phyloP scores from a whole-genome alignment of 1,284 basidiomycete species.

The Marasmius tenuissimus region DNA sequence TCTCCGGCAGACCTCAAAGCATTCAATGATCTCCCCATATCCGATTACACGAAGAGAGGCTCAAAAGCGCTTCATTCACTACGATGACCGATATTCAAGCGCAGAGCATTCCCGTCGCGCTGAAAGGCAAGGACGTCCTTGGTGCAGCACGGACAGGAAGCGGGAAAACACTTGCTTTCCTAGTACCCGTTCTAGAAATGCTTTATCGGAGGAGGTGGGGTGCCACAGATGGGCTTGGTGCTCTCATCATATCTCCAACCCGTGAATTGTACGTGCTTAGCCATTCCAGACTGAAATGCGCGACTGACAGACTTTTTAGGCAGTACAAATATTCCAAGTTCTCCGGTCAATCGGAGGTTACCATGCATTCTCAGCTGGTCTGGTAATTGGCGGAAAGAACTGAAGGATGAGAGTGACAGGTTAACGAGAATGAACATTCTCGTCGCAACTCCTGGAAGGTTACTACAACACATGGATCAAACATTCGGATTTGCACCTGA shows the following conservation, averaged over 20 bases:
- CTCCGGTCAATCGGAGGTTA: constrained; percentile 88
- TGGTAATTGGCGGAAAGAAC: constrained; percentile 97
- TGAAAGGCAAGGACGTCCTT: constrained; percentile 95
- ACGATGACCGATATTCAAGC: constrained; percentile 93
- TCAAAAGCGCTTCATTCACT: constrained; percentile 84
- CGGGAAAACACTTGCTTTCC: constrained; percentile 96
- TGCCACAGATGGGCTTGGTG: constrained; percentile 92
- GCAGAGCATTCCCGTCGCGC: constrained; percentile 86
- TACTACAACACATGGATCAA: constrained; percentile 98
- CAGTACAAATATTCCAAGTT: constrained; percentile 97
- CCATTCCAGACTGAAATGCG: constrained; percentile 5
- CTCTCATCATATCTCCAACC: constrained; percentile 93
- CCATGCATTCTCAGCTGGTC: constrained; percentile 91
- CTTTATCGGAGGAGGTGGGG: constrained; percentile 94
- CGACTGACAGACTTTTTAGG: constrained; percentile 41
- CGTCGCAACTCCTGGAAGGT: constrained; percentile 92
- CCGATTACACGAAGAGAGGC: constrained; percentile 69
- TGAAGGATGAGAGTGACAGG: constrained; percentile 91
- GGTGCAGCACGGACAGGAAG: constrained; percentile 96
- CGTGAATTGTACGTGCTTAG: constrained; percentile 74
- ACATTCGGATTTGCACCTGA: constrained; percentile 93
- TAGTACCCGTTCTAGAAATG: constrained; percentile 92
- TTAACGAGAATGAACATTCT: constrained; percentile 95
- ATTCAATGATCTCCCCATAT: constrained; percentile 72
- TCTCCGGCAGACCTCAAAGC: constrained; percentile 44